A percentile compares a stretch with the other conserved stretches of the same genome.
phyloP scores from a whole-genome alignment of 306 rosid species.

The Cucurbita pepo region DNA sequence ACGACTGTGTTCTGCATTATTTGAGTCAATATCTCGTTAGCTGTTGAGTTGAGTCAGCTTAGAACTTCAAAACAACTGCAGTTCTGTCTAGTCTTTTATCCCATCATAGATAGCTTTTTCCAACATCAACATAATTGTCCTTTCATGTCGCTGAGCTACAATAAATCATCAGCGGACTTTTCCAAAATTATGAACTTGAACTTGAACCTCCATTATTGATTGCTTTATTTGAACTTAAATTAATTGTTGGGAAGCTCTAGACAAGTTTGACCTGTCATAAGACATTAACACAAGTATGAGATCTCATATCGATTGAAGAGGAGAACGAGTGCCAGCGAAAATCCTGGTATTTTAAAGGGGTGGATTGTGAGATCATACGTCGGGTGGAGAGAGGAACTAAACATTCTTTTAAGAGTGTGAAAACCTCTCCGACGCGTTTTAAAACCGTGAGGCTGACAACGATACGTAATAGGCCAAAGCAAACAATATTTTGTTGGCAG shows the following conservation, averaged over 20 bases:
- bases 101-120: not conserved
- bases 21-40: not conserved
- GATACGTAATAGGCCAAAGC: too few species aligned
- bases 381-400: too few species aligned
- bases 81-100: not conserved
- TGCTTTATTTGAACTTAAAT: not conserved
- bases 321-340: too few species aligned
- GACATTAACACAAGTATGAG: not conserved
- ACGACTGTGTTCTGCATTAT: not conserved
- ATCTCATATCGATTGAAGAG: too few species aligned
- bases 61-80: not conserved
- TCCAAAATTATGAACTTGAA: not conserved
- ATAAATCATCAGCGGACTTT: not conserved
- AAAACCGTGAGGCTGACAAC: too few species aligned
- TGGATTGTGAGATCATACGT: too few species aligned
- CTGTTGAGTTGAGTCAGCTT: not conserved
- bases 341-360: too few species aligned
- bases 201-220: not conserved
- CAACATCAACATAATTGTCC: not conserved
- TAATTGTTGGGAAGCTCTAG: not conserved
- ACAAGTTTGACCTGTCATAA: not conserved
- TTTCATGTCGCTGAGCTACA: not conserved
- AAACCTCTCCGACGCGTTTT: too few species aligned
- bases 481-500: too few species aligned
- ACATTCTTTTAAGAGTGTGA: too few species aligned